Percentiles rank a stretch among this genome's conserved stretches.
phyloP scores from a whole-genome alignment of 257 asterid genomes.

The Forsythia suspensa region DNA sequence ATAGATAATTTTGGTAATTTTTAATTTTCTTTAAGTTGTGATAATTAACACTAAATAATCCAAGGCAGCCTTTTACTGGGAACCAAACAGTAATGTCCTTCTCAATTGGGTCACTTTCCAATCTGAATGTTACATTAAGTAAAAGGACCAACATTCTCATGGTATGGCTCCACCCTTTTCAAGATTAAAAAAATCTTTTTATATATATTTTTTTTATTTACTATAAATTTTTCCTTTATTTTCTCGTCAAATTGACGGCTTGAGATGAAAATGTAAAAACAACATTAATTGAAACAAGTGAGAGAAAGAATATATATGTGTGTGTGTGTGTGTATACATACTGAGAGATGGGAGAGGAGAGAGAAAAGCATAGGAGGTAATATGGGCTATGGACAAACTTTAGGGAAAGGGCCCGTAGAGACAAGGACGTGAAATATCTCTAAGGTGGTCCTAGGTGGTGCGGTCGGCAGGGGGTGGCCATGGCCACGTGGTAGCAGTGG shows the following conservation, averaged over 20 bases:
- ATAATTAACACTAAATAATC: neutral
- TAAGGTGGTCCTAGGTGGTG: slow-evolving; percentile 80
- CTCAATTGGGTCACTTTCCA: slow-evolving; percentile 77
- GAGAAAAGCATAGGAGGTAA: slow-evolving; percentile 27
- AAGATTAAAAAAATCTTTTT: neutral
- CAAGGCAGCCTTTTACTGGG: slow-evolving; percentile 19
- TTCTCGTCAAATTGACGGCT: slow-evolving; percentile 3
- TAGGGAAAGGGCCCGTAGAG: slow-evolving; percentile 56
- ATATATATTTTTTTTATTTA: neutral
- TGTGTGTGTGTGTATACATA: neutral
- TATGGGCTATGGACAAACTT: slow-evolving; percentile 45
- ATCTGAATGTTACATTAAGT: slow-evolving; percentile 56
- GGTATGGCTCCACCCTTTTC: slow-evolving; percentile 72
- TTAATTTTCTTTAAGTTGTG: neutral
- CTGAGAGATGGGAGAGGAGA: slow-evolving; percentile 6
- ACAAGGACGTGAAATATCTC: slow-evolving; percentile 59
- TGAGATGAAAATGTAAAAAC: neutral
- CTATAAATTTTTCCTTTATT: neutral
- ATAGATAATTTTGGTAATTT: neutral
- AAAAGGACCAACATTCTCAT: slow-evolving; percentile 86
- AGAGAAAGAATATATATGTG: too few species aligned
- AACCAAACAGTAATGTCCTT: slow-evolving; percentile 49
- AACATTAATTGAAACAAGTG: neutral
- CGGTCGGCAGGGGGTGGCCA: slow-evolving; percentile 69
- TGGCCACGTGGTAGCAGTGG: slow-evolving; percentile 84